Conservation (phyloP, 495 filamentous ascomycete species). For the Xylaria cubensis region DNA sequence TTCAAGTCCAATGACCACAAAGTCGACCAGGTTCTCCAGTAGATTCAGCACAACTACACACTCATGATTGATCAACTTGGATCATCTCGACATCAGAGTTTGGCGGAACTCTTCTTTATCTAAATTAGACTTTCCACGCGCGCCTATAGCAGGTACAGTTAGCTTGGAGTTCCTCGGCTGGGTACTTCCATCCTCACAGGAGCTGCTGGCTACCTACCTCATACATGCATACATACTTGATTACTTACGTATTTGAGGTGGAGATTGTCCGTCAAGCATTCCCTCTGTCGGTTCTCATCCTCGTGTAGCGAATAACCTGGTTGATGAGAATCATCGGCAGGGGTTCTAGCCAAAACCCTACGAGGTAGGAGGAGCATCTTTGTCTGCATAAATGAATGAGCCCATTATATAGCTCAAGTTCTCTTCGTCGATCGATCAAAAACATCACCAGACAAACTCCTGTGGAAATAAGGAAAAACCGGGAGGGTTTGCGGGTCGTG, state of each 20-base stretch:
- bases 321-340: background rate
- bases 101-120: background rate
- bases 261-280: background rate
- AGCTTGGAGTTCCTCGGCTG: background rate
- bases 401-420: background rate
- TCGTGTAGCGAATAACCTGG: background rate
- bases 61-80: background rate
- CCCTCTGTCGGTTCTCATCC: background rate
- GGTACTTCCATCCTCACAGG: too few relatives aligned
- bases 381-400: background rate
- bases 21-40: background rate
- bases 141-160: background rate
- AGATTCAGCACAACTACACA: background rate
- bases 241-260: background rate
- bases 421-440: background rate
- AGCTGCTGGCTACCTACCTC: background rate
- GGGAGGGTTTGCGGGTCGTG: background rate
- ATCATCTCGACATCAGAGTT: background rate
- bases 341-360: background rate
- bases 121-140: conserved; percentile 1
- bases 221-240: background rate
- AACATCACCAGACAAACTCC: background rate
- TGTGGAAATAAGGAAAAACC: background rate
- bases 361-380: background rate
- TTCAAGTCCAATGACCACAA: background rate